These are phyloP conservation scores for Malassezia globosa DNA, from an alignment of 1,284 basidiomycete species.

Conservation along the genomic window DNA sequence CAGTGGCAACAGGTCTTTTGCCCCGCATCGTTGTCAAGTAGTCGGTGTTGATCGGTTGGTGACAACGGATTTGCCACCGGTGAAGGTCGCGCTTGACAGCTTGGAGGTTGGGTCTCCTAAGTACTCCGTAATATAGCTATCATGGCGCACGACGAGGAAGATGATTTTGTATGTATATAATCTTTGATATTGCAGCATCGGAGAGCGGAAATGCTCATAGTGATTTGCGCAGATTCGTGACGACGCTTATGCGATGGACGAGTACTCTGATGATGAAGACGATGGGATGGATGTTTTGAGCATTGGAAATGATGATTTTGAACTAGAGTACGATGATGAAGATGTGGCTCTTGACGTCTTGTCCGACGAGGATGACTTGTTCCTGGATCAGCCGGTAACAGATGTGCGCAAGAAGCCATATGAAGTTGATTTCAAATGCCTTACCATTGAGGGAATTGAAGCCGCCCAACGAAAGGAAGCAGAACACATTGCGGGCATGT, in stretches of 20 bases:
- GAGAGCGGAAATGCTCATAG: too few species aligned
- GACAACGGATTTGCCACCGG: too few species aligned
- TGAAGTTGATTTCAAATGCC: conserved; percentile 38
- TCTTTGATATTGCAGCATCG: too few species aligned
- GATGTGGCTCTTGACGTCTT: conserved; percentile 8
- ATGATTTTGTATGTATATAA: conserved; percentile 10
- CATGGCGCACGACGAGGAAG: too few species aligned
- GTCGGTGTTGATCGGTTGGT: too few species aligned
- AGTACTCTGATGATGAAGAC: conserved; percentile 34
- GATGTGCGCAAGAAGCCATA: conserved; percentile 31
- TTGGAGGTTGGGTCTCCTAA: too few species aligned
- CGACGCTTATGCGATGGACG: conserved; percentile 39
- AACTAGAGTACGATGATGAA: conserved; percentile 1
- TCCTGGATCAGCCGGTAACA: conserved; percentile 8
- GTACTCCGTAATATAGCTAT: too few species aligned
- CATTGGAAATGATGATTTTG: neutral
- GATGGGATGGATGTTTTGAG: conserved; percentile 19
- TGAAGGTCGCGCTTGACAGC: too few species aligned
- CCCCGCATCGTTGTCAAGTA: too few species aligned
- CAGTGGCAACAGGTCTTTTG: too few species aligned
- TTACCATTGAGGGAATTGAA: conserved; percentile 25
- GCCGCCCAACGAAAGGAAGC: conserved; percentile 37
- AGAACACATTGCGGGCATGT: conserved; percentile 42
- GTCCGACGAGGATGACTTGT: conserved; percentile 4
- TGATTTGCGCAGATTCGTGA: conserved; percentile 13